A percentile compares a stretch with the other conserved stretches of the same genome.
Conservation (phyloP, 306 rosid genomes). For the Ormosia semicastrata region DNA sequence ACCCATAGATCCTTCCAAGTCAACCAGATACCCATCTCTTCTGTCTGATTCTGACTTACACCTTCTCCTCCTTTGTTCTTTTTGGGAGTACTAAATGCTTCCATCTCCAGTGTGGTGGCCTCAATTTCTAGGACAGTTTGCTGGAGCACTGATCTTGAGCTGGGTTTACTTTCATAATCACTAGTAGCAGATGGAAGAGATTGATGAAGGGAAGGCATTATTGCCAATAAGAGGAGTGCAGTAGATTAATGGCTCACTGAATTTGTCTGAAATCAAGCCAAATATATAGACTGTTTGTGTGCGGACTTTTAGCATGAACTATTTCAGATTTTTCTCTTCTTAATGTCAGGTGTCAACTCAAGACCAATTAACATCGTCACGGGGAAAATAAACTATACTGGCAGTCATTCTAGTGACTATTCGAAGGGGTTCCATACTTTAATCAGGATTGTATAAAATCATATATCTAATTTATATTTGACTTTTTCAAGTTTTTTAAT, state of each 20-base stretch:
- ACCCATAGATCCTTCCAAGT: constrained; percentile 69
- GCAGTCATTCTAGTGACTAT: too few species aligned
- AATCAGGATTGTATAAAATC: too few species aligned
- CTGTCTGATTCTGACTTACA: background rate
- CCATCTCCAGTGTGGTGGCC: background rate
- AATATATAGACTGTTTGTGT: background rate
- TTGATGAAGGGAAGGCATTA: constrained; percentile 6
- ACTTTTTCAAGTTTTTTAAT: too few species aligned
- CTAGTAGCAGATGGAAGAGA: background rate
- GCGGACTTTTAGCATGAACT: too few species aligned
- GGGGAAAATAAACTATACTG: too few species aligned
- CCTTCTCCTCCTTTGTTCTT: background rate
- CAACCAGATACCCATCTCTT: constrained; percentile 39
- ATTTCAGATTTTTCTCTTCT: too few species aligned
- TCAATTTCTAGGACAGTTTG: constrained; percentile 12
- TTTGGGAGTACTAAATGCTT: background rate
- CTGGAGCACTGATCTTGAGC: background rate
- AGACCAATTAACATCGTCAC: too few species aligned
- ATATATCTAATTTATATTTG: too few species aligned
- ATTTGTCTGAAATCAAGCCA: background rate
- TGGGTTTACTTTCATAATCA: background rate
- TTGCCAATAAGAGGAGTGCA: background rate
- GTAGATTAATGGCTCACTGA: background rate
- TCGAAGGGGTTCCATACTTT: too few species aligned
- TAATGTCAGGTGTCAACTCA: too few species aligned